Evolutionary conservation across 2,329 filamentous ascomycete genomes (phyloP).

Genomic region (Diplodia intermedia): DNA sequence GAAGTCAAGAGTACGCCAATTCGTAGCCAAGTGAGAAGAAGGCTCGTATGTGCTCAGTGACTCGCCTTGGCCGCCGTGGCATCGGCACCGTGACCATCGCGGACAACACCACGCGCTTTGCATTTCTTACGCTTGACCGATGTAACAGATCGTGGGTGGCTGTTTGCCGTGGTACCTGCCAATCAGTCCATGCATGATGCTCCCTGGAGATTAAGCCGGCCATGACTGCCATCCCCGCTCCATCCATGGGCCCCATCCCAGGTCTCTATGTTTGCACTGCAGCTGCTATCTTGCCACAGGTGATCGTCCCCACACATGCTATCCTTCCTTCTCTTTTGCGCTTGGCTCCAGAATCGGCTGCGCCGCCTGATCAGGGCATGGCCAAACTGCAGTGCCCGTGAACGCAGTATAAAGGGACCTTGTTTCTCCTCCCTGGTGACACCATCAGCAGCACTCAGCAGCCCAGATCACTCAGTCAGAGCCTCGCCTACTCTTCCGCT

Average conservation of each 20-base stretch:
- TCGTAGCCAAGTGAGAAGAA: constrained; percentile 12
- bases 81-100: neutral
- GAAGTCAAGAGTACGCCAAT: constrained; percentile 14
- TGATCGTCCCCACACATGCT: constrained; percentile 20
- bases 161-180: neutral
- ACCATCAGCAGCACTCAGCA: constrained; percentile 26
- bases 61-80: neutral
- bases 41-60: constrained; percentile 3
- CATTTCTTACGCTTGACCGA: neutral
- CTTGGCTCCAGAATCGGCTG: constrained; percentile 7
- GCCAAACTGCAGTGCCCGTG: neutral
- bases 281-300: constrained; percentile 27
- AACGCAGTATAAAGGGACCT: constrained; percentile 11
- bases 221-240: constrained; percentile 1
- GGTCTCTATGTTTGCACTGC: neutral
- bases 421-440: neutral
- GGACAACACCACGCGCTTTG: neutral
- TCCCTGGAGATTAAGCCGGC: constrained; percentile 22
- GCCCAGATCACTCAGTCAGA: constrained; percentile 28
- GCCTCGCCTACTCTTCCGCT: constrained; percentile 4
- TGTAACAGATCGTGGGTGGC: neutral
- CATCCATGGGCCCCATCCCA: neutral
- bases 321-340: constrained; percentile 24
- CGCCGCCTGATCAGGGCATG: constrained; percentile 20
- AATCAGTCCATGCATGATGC: constrained; percentile 15